These are phyloP conservation scores for Paraphaeosphaeria sporulosa DNA, from an alignment of 2,329 filamentous ascomycete genomes.

Conservation along the genomic window DNA sequence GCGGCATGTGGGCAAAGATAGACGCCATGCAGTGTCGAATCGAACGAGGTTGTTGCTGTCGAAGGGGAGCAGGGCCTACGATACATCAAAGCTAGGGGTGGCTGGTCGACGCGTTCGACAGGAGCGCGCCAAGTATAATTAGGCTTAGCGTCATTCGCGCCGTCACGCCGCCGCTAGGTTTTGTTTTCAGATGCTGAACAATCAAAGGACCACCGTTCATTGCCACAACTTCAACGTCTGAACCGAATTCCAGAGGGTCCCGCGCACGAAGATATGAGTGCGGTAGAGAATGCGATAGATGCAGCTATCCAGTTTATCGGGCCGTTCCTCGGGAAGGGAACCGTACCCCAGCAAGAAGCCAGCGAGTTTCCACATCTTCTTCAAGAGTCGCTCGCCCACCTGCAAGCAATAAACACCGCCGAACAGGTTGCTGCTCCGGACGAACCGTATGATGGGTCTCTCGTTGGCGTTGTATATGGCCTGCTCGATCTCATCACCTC, in stretches of 20 bases:
- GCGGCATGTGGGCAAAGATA: slow-evolving; percentile 13
- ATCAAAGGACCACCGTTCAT: not conserved
- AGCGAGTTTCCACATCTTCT: slow-evolving; percentile 29
- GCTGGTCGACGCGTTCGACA: slow-evolving; percentile 9
- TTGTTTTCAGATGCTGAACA: slow-evolving; percentile 1
- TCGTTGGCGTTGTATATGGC: slow-evolving; percentile 48
- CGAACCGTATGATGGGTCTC: slow-evolving; percentile 49
- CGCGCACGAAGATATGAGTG: slow-evolving; percentile 31
- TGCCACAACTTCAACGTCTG: slow-evolving; percentile 40
- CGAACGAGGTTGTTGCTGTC: slow-evolving; percentile 26
- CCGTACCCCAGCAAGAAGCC: slow-evolving; percentile 18
- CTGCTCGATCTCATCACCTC: slow-evolving; percentile 46
- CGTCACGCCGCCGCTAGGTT: slow-evolving; percentile 8
- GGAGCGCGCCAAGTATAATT: slow-evolving; percentile 25
- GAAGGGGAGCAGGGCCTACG: not conserved
- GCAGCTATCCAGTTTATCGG: slow-evolving; percentile 42
- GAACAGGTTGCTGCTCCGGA: slow-evolving; percentile 39
- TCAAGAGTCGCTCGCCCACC: slow-evolving; percentile 36
- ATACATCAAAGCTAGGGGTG: slow-evolving; percentile 7
- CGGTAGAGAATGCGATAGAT: slow-evolving; percentile 42
- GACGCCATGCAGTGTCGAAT: slow-evolving; percentile 24
- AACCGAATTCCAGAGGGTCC: not conserved
- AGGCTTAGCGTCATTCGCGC: slow-evolving; percentile 14
- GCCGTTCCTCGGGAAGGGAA: slow-evolving; percentile 34
- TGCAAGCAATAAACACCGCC: slow-evolving; percentile 44